phyloP scores from a whole-genome alignment of 176 grass and related monocot species.

The Zoysia pacifica region DNA sequence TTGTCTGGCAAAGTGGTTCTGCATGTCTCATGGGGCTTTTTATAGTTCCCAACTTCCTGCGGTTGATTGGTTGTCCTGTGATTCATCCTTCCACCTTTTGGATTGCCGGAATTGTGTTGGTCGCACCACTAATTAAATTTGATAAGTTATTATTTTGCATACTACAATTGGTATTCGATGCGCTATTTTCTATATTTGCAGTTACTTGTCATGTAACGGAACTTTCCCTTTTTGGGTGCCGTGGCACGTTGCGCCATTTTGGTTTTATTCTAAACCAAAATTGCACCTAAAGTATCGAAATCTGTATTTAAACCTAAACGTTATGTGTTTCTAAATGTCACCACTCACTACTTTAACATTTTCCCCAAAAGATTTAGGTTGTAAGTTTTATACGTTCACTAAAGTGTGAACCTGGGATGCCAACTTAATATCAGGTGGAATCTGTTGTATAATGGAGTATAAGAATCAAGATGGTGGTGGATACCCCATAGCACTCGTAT shows the following conservation, averaged over 20 bases:
- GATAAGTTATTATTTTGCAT: constrained; percentile 18
- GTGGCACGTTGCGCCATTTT: not conserved
- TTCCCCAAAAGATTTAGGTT: not conserved
- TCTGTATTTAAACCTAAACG: not conserved
- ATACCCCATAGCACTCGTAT: too few relatives aligned
- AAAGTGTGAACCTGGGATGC: too few relatives aligned
- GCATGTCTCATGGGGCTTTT: not conserved
- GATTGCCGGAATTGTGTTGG: not conserved
- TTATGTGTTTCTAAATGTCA: too few relatives aligned
- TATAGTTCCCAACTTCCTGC: not conserved
- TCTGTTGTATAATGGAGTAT: too few relatives aligned
- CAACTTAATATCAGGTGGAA: too few relatives aligned
- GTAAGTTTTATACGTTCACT: too few relatives aligned
- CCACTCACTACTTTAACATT: too few relatives aligned
- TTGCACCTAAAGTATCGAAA: constrained; percentile 5
- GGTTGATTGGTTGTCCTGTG: not conserved
- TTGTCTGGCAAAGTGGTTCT: not conserved
- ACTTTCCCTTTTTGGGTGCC: constrained; percentile 17
- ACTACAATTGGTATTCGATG: not conserved
- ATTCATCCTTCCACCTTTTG: constrained; percentile 6
- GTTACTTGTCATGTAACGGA: not conserved
- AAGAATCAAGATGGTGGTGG: too few relatives aligned
- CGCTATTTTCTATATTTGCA: not conserved
- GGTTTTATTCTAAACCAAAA: not conserved
- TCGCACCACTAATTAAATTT: constrained; percentile 13